Base-by-base conservation (phyloP, 345 rosid genomes). In the Crucihimalaya himalaica region DNA sequence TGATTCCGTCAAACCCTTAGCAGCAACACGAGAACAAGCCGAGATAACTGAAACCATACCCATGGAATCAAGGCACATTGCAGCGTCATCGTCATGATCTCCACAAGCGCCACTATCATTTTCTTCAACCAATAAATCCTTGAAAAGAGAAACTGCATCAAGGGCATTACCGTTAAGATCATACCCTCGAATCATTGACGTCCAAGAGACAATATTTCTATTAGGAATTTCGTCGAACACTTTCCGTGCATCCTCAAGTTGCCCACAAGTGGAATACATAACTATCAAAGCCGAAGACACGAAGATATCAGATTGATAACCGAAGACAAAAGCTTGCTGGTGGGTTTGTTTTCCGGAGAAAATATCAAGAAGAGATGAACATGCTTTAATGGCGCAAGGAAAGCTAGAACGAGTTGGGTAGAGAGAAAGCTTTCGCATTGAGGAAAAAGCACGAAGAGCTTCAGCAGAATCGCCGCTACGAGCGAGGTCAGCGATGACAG, bases 351-450 rank as follows among this genome's bases (percentile, higher is more conserved):
- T 82, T 0, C 97, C 98, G 29, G 94, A 88, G 71, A 32, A 64
- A 28, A 93, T 83, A 63, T 91, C 98, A 37, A 78, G 77, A 52
- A 91, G 79, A 76, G 96, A 84, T 1, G 98, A 85, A 79, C 97
- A 91, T 11, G 98, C 79, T 83, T 93, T 93, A 79, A 93, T 82
- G 40, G 91, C 63, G 83, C 98, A 89, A 57, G 98, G 98, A 75
- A 93, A 86, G 3, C 86, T 82, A 51, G 91, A 86, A 55, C 97
- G 96, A 72, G 61, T 89, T 3, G 94, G 97, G 29, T 54, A 60
- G 62, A 93, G 83, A 68, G 87, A 82, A 68, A 89, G 89, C 65
- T 79, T 84, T 6, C 97, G 89, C 94, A 93, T 81, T 5, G 96
- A 91, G 62, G 80, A 83, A 77, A 93, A 93, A 42, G 98, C 92